Base-by-base conservation (phyloP, 2,329 filamentous ascomycete species). In the Exophiala viscosa region DNA sequence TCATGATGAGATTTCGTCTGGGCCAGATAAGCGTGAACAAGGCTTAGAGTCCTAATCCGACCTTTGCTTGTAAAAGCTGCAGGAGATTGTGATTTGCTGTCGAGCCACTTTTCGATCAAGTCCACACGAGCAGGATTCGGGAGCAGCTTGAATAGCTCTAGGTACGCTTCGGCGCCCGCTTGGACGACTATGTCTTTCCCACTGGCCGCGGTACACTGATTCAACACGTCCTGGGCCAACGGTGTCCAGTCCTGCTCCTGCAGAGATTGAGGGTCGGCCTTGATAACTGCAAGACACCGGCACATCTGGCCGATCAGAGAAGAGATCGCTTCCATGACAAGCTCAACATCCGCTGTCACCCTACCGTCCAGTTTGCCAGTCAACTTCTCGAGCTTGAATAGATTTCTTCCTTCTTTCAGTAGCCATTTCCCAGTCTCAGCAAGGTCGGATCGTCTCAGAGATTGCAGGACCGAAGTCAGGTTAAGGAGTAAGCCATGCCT, bases 401-500 rank as follows among this genome's bases (percentile, higher is more conserved):
- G 14, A 5, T 18, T 13, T 5, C 47, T 43, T 54, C 50, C 50
- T 55, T 50, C 31, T 23, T 31, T 33, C 20, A 20, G 17, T 7
- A 53, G 33, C 53, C 52, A 59, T n/a, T 38, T 47, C 17, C 28
- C 17, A 8, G 36, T 41, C 20, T 17, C 15, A n/a, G 14, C 8
- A 13, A 39, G 34, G 13, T 49, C 44, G 15, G 15, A 13, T 20
- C 42, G 10, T 14, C 41, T 38, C 10, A 66, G 67, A 13, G 69
- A 63, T 53, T 71, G 67, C 11, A 74, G 53, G 2, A 67, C 67
- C 13, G 70, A 63, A 33, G 71, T 64, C 51, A 75, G 64, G 2
- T 70, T 66, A 20, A 76, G 57, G 17, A 76, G 60, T 58, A 70
- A 70, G 5, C 73, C 74, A 57, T 76, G 73, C 38, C 72, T 66